Evolutionary conservation across 306 rosid genomes (phyloP).

Genomic region (Pyrus bretschneideri): DNA sequence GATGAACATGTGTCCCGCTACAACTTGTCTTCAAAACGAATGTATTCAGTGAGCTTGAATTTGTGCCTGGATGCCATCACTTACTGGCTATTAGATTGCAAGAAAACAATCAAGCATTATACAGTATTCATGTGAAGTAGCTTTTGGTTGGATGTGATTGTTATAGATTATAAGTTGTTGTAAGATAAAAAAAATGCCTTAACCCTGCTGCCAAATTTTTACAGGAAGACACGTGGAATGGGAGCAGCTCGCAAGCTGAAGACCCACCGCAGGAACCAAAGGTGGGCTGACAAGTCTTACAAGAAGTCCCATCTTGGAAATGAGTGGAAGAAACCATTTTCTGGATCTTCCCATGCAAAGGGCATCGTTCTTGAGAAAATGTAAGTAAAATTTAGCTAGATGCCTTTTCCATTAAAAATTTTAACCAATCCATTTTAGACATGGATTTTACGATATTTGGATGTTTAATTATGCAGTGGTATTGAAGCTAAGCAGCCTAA

Average conservation of each 20-base stretch:
- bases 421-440: background rate
- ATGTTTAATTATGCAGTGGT: conserved; percentile 33
- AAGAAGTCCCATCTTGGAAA: conserved; percentile 61
- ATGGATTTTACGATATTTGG: background rate
- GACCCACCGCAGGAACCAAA: conserved; percentile 60
- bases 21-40: no score
- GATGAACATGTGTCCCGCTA: no score
- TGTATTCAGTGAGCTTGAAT: no score
- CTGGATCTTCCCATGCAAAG: conserved; percentile 58
- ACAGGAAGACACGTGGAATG: conserved; percentile 57
- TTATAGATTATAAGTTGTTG: background rate
- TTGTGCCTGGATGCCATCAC: background rate
- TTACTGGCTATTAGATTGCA: background rate
- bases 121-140: background rate
- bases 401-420: background rate
- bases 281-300: conserved; percentile 66
- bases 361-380: conserved; percentile 62
- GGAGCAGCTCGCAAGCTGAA: conserved; percentile 68
- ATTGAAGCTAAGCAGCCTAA: conserved; percentile 67
- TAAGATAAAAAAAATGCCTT: background rate
- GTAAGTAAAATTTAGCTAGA: conserved; percentile 19
- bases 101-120: background rate
- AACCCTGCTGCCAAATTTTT: background rate
- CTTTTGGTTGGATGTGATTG: background rate
- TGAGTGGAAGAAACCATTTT: conserved; percentile 64